Percentiles rank a stretch among this genome's conserved stretches.
phyloP scores from a whole-genome alignment of 2,329 filamentous ascomycete genomes.

The Calonectria pteridis region DNA sequence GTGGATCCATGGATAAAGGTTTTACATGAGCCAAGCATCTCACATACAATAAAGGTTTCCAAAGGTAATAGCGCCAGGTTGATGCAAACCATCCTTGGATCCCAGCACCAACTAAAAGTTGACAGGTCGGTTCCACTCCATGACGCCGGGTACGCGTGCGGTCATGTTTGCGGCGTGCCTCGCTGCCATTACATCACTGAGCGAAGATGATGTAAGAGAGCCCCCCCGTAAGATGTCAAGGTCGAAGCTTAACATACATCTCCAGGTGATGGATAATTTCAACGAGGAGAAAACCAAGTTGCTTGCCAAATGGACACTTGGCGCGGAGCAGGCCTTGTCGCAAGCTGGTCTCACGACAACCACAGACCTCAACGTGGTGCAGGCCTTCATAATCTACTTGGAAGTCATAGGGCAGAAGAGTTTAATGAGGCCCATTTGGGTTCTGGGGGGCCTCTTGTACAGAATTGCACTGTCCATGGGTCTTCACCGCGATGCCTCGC shows the following conservation, averaged over 20 bases:
- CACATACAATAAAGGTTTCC: background rate
- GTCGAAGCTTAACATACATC: background rate
- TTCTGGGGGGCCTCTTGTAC: background rate
- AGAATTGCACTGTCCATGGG: constrained; percentile 5
- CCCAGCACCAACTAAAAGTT: background rate
- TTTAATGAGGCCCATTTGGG: background rate
- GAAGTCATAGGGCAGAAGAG: background rate
- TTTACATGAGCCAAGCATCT: background rate
- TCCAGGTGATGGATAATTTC: constrained; percentile 3
- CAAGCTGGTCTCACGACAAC: background rate
- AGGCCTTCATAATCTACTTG: background rate
- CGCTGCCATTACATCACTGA: background rate
- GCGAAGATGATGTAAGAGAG: background rate
- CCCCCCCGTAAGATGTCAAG: background rate
- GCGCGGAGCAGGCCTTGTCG: background rate
- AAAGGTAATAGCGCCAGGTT: background rate
- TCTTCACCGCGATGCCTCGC: background rate
- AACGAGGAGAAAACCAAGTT: background rate
- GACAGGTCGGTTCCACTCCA: background rate
- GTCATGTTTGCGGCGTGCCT: background rate
- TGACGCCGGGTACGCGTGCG: background rate
- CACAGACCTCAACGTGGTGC: background rate
- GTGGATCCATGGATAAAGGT: constrained; percentile 12
- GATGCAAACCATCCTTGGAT: background rate
- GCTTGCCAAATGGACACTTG: background rate